Evolutionary conservation across 2,329 filamentous ascomycete genomes (phyloP), one percentile per base, ranked within the genome.

Genomic region (Lasiodiplodia sp.): DNA sequence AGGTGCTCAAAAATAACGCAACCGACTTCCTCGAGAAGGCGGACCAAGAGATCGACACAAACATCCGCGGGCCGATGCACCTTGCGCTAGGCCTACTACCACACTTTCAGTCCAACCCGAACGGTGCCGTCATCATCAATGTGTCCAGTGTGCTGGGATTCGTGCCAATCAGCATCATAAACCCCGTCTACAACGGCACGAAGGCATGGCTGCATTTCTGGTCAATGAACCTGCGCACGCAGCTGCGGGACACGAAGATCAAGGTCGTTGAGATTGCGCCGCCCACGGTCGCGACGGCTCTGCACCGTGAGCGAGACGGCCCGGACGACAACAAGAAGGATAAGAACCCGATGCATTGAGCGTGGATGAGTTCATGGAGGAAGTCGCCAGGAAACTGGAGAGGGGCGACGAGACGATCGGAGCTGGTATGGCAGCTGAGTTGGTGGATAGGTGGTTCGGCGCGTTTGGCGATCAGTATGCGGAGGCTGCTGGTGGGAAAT

Each of bases 281-380:
- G 57, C 86, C 86, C 3, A 83, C 79, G 31, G 87, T 89, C 0
- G 82, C 77, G 0, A 88, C 86, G 4, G 84, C 87, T 71, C 72
- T 89, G 47, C 86, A 89, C 74, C 80, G 86, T 0, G 87, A 89
- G 71, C 77, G 86, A 34, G 78, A 81, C 56, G 81, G 88, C 71
- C 86, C 87, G 1, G 82, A 88, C 70, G 85, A 88, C 70, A 88
- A 88, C 67, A 89, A 87, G 76, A 88, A 88, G 77, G 77, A 83
- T 6, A 84, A 86, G n/a, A 86, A 85, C 47, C 71, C 77, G n/a
- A 68, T 28, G 77, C 82, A 23, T 71, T 89, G 74, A 81, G 76
- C 0, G 75, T 88, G 4, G 83, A 86, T 0, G 86, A 88, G 75
- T 89, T 88, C 70, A 85, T 87, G 77, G 76, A 81, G 5, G 82